A percentile compares a stretch with the other conserved stretches of the same genome.
Evolutionary conservation across 1,139 yeast genomes (phyloP).

Genomic region (Hyphopichia pseudoburtonii): DNA sequence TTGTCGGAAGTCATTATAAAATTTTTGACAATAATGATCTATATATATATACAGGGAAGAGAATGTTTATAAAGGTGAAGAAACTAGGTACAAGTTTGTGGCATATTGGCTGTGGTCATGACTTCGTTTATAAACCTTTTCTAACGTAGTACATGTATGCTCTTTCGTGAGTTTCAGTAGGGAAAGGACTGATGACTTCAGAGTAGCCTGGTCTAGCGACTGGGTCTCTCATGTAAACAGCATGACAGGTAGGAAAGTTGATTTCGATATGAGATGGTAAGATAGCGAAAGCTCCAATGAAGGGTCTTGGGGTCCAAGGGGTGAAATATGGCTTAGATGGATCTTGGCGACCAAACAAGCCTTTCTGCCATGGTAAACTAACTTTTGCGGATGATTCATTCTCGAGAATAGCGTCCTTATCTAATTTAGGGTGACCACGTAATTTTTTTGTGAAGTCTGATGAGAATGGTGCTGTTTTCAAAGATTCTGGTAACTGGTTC

Average conservation of each 20-base stretch:
- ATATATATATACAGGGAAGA: slow-evolving; percentile 1
- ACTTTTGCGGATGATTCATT: slow-evolving; percentile 54
- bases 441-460: slow-evolving; percentile 60
- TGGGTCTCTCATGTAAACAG: slow-evolving; percentile 92
- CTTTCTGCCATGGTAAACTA: slow-evolving; percentile 71
- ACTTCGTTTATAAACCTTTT: slow-evolving; percentile 54
- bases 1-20: too few relatives aligned
- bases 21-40: too few relatives aligned
- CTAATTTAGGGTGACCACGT: slow-evolving; percentile 44
- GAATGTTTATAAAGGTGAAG: not conserved
- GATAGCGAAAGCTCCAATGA: slow-evolving; percentile 87
- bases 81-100: too few relatives aligned
- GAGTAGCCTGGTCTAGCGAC: slow-evolving; percentile 97
- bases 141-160: slow-evolving; percentile 94
- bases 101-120: too few relatives aligned
- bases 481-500: slow-evolving; percentile 27
- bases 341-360: slow-evolving; percentile 76
- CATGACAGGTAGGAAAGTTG: slow-evolving; percentile 89
- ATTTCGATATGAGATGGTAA: slow-evolving; percentile 91
- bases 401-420: slow-evolving; percentile 55
- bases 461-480: slow-evolving; percentile 43
- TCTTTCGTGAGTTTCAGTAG: slow-evolving; percentile 81
- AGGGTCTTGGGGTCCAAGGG: slow-evolving; percentile 96
- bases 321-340: slow-evolving; percentile 84
- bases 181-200: slow-evolving; percentile 91